These are phyloP conservation scores for Cornus kousa DNA, from an alignment of 148 eudicot species.

Conservation along the genomic window DNA sequence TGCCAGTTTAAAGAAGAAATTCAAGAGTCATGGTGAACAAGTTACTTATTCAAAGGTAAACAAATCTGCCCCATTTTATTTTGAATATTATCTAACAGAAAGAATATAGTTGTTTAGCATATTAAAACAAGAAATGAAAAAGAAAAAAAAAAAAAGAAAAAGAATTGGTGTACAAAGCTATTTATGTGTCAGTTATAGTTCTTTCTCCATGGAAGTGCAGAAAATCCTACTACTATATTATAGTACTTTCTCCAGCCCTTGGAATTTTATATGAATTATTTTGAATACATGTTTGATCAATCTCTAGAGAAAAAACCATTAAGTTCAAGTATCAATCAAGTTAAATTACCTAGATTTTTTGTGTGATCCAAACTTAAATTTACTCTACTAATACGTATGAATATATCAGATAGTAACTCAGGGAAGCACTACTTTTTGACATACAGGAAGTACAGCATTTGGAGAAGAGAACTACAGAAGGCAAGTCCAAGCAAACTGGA, in stretches of 20 bases:
- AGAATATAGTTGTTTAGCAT: not conserved
- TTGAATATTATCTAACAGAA: not conserved
- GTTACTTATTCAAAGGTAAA: not conserved
- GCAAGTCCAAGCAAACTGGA: constrained; percentile 30
- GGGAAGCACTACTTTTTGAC: not conserved
- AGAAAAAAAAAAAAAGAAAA: too few species aligned
- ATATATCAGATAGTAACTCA: not conserved
- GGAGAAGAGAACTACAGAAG: constrained; percentile 10
- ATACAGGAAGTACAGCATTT: constrained; percentile 26
- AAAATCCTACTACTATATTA: too few species aligned
- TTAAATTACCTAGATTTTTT: not conserved
- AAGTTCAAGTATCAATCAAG: not conserved
- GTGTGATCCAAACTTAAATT: not conserved
- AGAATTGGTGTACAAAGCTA: not conserved
- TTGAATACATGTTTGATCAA: not conserved
- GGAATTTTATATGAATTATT: not conserved
- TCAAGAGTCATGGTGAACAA: constrained; percentile 26
- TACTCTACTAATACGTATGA: not conserved
- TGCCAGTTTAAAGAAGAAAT: constrained; percentile 32
- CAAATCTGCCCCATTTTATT: not conserved
- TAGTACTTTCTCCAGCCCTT: too few species aligned
- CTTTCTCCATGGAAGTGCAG: too few species aligned
- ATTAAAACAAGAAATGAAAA: too few species aligned
- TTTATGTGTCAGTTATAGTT: too few species aligned
- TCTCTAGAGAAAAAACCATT: not conserved